Evolutionary conservation across 176 grass and related monocot species (phyloP), one percentile per base, ranked within the genome.

Genomic region (Eragrostis nindensis): DNA sequence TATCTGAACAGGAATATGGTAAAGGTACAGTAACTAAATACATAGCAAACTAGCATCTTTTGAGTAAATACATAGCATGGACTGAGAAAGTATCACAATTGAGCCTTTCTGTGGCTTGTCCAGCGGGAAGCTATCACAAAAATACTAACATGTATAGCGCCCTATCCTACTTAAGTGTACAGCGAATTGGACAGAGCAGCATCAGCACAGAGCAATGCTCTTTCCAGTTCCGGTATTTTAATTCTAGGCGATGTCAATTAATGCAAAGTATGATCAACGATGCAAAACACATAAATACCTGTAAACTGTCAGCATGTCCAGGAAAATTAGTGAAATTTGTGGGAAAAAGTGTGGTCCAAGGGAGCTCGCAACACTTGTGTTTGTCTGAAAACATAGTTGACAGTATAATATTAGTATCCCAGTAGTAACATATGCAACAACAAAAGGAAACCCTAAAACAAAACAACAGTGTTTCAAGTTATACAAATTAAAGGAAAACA

Each of bases 291-390:
- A 11, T 56, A 76, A 6, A 68, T 90, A 93, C 97, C 97, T 95
- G 89, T 99, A 99, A n/a, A 99, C 93, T 32, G 93, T 99, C 59
- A 99, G 73, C 97, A 99, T 96, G 85, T 99, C 97, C 64, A 99
- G 68, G 79, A 99, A 99, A 78, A 99, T 94, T 45, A 99, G 73
- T 32, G 93, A 90, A 72, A 99, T 95, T 86, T 99, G 97, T 15
- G 97, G 85, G 62, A 99, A 99, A 76, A 99, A 96, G 78, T 88
- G 92, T 74, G 93, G 87, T 76, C 97, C 97, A 74, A 99, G 97
- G 12, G 97, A 91, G 63, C 65, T 94, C 18, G 97, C 88, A 82
- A 80, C 97, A 75, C 97, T 96, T 32, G 97, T 99, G 77, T 99
- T 99, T 92, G 97, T 99, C 97, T 99, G 89, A 44, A 93, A 88